phyloP scores from a whole-genome alignment of 2,329 filamentous ascomycete genomes.

The Botrytis medusae region DNA sequence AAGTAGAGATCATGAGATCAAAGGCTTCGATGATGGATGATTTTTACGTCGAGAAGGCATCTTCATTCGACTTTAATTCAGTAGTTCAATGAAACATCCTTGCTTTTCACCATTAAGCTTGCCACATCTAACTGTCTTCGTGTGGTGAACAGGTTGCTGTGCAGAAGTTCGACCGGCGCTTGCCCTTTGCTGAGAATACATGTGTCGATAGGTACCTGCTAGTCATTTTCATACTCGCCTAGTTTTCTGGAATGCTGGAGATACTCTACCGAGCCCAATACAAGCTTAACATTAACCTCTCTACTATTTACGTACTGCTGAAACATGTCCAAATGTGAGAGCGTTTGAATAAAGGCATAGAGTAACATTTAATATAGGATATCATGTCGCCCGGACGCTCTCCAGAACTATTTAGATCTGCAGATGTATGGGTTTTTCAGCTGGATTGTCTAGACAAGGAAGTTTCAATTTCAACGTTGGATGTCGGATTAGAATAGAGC shows the following conservation, averaged over 20 bases:
- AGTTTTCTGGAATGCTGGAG: background rate
- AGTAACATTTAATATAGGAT: background rate
- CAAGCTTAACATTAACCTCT: background rate
- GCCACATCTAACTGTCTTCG: background rate
- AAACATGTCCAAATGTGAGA: background rate
- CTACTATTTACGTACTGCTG: background rate
- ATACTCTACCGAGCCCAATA: background rate
- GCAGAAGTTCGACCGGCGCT: background rate
- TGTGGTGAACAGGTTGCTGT: background rate
- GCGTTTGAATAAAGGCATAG: background rate
- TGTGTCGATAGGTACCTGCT: background rate
- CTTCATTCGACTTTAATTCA: background rate
- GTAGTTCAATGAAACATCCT: background rate
- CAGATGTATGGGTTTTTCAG: background rate
- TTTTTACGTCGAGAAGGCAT: background rate
- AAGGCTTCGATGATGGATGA: background rate
- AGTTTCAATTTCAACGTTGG: background rate
- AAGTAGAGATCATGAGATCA: background rate
- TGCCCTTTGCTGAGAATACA: background rate
- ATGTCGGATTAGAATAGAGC: background rate
- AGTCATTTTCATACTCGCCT: background rate
- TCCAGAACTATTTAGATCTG: background rate
- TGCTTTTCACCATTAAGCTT: background rate
- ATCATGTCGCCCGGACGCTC: background rate
- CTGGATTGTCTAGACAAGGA: background rate